These are phyloP conservation scores for Populus tomentosa DNA, from an alignment of 441 rosid species.

Conservation along the genomic window DNA sequence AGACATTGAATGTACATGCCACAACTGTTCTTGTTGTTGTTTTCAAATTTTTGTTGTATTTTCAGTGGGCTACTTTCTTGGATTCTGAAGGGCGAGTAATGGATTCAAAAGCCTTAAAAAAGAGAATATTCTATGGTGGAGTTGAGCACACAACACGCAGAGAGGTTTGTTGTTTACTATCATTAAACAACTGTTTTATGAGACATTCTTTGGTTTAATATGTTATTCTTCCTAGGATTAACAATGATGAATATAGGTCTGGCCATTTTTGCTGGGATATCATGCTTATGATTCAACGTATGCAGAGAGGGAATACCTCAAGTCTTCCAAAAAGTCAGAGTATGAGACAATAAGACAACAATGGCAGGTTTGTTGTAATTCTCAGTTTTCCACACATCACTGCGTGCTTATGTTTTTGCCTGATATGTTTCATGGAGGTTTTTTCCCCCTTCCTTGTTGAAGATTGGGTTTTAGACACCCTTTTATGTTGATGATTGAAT, in stretches of 20 bases:
- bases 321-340: constrained; percentile 55
- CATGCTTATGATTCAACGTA: constrained; percentile 73
- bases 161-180: constrained; percentile 55
- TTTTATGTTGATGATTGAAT: neutral
- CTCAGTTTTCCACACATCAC: neutral
- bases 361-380: constrained; percentile 75
- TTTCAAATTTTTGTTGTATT: constrained; percentile 11
- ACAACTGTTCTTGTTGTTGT: neutral
- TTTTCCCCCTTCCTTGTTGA: neutral
- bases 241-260: constrained; percentile 48
- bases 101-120: constrained; percentile 65
- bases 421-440: neutral
- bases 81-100: constrained; percentile 84
- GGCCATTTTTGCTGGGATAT: constrained; percentile 90
- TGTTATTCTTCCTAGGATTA: constrained; percentile 21
- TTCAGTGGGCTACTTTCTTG: constrained; percentile 82
- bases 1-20: neutral
- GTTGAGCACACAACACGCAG: constrained; percentile 66
- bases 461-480: neutral
- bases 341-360: constrained; percentile 74
- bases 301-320: constrained; percentile 81
- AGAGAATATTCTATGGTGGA: constrained; percentile 96
- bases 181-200: constrained; percentile 8
- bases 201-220: constrained; percentile 13
- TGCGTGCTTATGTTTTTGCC: neutral